Evolutionary conservation across 2,329 filamentous ascomycete species (phyloP), one percentile per base, ranked within the genome.

Genomic region (Ophiostoma sp.): DNA sequence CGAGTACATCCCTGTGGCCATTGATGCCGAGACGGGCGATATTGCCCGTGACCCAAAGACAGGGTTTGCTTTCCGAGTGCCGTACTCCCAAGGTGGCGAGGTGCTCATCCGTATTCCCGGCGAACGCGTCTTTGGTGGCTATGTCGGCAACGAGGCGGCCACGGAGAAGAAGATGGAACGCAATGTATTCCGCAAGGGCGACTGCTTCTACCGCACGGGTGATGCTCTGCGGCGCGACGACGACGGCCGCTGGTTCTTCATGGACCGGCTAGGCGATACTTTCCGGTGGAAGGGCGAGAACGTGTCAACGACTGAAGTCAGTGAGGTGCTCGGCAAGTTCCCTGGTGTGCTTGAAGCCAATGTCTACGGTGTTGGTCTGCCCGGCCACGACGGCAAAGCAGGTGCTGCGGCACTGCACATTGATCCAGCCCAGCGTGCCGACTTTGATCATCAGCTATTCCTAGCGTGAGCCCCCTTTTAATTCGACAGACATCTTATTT

Each of bases 201-300:
- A 94, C 79, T 81, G 88, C 7, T 94, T 87, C 79, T 93, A 91
- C 78, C 86, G 91, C 3, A 89, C 87, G 0, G 92, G 92, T 3
- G 92, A 94, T 79, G 87, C 91, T 0, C 79, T 93, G 52, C 82
- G 89, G 2, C 84, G 87, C 25, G 88, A 91, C 75, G 76, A 76
- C 1, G 90, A 93, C 70, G 91, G 91, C 0, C 83, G 89, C 11
- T 91, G 89, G 87, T 93, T 86, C 81, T 94, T 93, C 80, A 80
- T 91, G 50, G 92, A 94, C 77, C 84, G 33, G 4, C 84, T 93
- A 0, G 91, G 91, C 1, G 92, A 94, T 79, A 93, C 92, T 0
- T 94, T 91, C 81, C 86, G 92, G 68, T 94, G 92, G 92, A 94
- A 97, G 83, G 90, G 90, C 69, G 93, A 95, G 81, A 95, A 95